Evolutionary conservation across 129 eudicot species (phyloP), one percentile per base, ranked within the genome.

Genomic region (Saposhnikovia divaricata): DNA sequence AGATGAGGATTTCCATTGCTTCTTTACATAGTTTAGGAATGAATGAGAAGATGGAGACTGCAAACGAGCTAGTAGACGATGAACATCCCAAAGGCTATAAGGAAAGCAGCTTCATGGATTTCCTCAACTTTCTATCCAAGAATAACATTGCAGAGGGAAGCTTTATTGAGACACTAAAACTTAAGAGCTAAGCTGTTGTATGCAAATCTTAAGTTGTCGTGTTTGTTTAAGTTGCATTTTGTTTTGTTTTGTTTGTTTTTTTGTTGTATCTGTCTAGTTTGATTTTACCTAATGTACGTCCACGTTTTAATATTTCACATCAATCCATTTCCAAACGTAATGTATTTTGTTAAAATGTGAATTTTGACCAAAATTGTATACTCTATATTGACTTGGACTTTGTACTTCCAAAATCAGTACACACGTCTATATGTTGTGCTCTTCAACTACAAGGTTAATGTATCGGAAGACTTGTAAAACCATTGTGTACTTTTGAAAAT

Each of bases 11-110:
- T 13, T 92, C 96, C 0, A 84, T 92, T 81, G 93, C 93, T 21
- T 84, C 93, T 76, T 85, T 92, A 2, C 93, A 90, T 80, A 85
- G 93, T 80, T 72, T 90, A 84, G 89, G 87, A 37, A 78, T 87
- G 82, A 82, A 92, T 75, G 93, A 85, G 77, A 87, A 88, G 45
- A 83, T 92, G 89, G 78, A 73, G 79, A 50, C 85, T 7, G 91
- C 97, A 0, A 23, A 79, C 65, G 92, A 88, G 80, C 85, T 92
- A 74, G 48, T 86, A 0, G 91, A 80, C 9, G 87, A 79, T n/a
- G 74, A 85, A 14, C 75, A 78, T 48, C 90, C 86, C 0, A 87
- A 57, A 31, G 75, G 81, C 16, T 92, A 90, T 16, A 88, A 82
- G 23, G 89, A 78, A 82, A 90, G 95, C 59, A 86, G 93, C 73